Base-by-base conservation (phyloP, 179 eudicot genomes). In the Spinacia oleracea region DNA sequence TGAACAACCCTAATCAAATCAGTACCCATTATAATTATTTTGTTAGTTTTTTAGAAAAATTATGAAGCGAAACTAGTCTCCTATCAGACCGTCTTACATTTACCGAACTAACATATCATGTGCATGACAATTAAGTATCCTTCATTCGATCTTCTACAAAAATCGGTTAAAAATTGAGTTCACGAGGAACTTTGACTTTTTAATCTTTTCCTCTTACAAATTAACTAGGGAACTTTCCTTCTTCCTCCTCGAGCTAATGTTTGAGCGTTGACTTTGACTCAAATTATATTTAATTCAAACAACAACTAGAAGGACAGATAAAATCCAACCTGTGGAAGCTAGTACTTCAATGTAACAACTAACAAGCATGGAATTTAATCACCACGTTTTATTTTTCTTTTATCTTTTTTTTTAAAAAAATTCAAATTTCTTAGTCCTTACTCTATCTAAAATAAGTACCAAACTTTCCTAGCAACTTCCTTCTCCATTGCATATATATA, bases 401-500 rank as follows among this genome's bases (percentile, higher is more conserved):
- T n/a, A 4, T 23, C 6, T 6, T 58, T 21, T 56, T 1, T 8
- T 2, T 1, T 2, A 58, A 23, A 4, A 58, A 9, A 21, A 58
- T 58, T n/a, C 27, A 10, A 23, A 58, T 58, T n/a, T 8, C 63
- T 9, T 58, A 58, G 3, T 25, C 63, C 63, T 9, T 58, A 58
- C 10, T 25, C 31, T 31, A 58, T 23, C 15, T 51, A 58, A 58
- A 23, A 6, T 2, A 56, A 6, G 25, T 29, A 56, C 20, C 70
- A 43, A 74, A 75, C 32, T 75, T 75, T 74, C 83, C 53, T 75
- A 43, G 83, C 76, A 81, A 75, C 76, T 81, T 81, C 83, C 82
- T 69, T 29, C 43, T 31, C 25, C 15, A 65, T 20, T 6, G 20
- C 31, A 45, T 79, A 71, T 25, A 72, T 56, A 80, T 5, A 67